Evolutionary conservation across 1,139 yeast genomes (phyloP).

Genomic region (Candida neerlandica): DNA sequence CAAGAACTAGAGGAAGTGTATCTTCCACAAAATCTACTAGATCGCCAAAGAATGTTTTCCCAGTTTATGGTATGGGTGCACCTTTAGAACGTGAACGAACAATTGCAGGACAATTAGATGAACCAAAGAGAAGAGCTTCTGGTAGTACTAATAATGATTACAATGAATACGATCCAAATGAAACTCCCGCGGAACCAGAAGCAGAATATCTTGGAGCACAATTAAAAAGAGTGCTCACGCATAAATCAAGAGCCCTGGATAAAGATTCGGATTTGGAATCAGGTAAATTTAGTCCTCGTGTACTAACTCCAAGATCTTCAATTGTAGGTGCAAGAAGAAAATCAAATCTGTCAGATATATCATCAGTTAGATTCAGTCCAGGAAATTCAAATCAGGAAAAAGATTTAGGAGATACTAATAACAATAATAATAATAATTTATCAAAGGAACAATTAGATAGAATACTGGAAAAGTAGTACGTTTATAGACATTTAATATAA

Average conservation of each 20-base stretch:
- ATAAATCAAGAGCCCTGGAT: conserved; percentile 6
- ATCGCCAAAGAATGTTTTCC: conserved; percentile 78
- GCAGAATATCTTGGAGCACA: conserved; percentile 38
- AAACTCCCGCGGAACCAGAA: conserved; percentile 11
- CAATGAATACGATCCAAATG: conserved; percentile 10
- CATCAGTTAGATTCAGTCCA: neutral
- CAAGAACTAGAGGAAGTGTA: conserved; percentile 11
- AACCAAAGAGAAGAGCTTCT: neutral
- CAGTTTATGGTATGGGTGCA: conserved; percentile 74
- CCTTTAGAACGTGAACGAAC: conserved; percentile 58
- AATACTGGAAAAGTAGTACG: conserved; percentile 2
- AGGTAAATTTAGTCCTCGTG: neutral
- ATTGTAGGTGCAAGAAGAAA: neutral
- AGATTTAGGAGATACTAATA: conserved; percentile 2
- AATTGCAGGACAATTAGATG: conserved; percentile 45
- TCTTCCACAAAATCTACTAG: conserved; percentile 6
- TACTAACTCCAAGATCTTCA: conserved; percentile 1
- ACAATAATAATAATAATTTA: neutral
- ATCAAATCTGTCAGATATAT: neutral
- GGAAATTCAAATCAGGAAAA: neutral
- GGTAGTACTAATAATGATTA: neutral
- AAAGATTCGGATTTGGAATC: conserved; percentile 12
- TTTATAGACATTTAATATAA: neutral
- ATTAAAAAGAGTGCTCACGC: conserved; percentile 21
- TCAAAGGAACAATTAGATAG: conserved; percentile 3